A percentile compares a stretch with the other conserved stretches of the same genome.
phyloP scores from a whole-genome alignment of 2,329 filamentous ascomycete genomes.

The Myotisia sp. region DNA sequence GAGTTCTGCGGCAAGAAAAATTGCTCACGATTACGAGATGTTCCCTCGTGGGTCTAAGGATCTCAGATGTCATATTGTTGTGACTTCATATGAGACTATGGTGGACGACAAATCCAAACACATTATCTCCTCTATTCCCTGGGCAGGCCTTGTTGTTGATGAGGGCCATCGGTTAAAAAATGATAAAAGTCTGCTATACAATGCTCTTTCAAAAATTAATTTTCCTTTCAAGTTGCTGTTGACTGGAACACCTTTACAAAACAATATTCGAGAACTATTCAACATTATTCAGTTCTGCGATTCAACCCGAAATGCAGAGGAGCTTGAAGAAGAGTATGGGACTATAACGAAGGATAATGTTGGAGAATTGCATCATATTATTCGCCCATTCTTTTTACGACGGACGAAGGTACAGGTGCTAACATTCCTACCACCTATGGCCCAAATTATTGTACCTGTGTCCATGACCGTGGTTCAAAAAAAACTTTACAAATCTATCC shows the following conservation, averaged over 20 bases:
- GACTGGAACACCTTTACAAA: conserved; percentile 66
- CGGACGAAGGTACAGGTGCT: conserved; percentile 84
- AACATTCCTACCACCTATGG: conserved; percentile 82
- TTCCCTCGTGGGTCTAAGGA: conserved; percentile 50
- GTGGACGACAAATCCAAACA: conserved; percentile 53
- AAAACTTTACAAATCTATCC: conserved; percentile 83
- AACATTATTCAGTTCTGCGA: conserved; percentile 95
- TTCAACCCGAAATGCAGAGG: conserved; percentile 50
- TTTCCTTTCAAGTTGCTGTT: conserved; percentile 74
- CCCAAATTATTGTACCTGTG: conserved; percentile 89
- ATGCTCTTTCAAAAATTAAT: conserved; percentile 55
- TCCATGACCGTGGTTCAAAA: conserved; percentile 90
- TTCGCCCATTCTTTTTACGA: conserved; percentile 56
- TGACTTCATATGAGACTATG: conserved; percentile 88
- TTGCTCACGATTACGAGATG: conserved; percentile 71
- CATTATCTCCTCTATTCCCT: conserved; percentile 58
- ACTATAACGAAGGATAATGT: conserved; percentile 76
- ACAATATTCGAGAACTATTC: conserved; percentile 88
- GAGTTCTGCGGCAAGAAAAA: conserved; percentile 54
- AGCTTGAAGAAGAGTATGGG: conserved; percentile 59
- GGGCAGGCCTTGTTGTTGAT: conserved; percentile 82
- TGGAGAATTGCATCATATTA: conserved; percentile 63
- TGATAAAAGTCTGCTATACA: conserved; percentile 70
- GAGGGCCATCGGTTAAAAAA: conserved; percentile 94
- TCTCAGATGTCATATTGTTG: conserved; percentile 76